Evolutionary conservation across 2,329 filamentous ascomycete genomes (phyloP), one percentile per base, ranked within the genome.

Genomic region (Curvularia hawaiiensis): DNA sequence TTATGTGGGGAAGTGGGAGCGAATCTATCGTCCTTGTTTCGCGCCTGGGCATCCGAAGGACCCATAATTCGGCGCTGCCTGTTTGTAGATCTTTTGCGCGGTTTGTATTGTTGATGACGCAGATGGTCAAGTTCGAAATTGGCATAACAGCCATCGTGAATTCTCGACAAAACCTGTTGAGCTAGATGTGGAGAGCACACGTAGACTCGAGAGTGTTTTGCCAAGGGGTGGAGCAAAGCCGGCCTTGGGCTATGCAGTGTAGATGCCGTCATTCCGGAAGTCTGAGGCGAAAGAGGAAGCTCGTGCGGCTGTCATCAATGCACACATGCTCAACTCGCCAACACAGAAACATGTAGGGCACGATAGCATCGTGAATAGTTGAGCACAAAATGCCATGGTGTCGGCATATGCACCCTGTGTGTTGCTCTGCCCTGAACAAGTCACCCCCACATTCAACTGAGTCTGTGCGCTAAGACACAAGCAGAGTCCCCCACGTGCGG

Each of bases 401-500:
- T 28, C 40, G 22, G 47, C 24, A 18, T 9, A 46, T 52, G 50
- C 50, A 45, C 11, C 22, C 30, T 20, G 31, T 52, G 50, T 38
- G n/a, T 46, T 22, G n/a, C 41, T 52, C 33, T 52, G 50, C 31
- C 50, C 41, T 30, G 39, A 35, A 51, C 30, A 39, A 33, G 26
- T 18, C 26, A 9, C 22, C 53, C 53, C 53, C 53, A 56, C 50
- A 48, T 53, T 43, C 38, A 44, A 53, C 41, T 44, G 41, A 24
- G 49, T n/a, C 53, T 40, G 41, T 45, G 50, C 53, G 50, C 54
- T 39, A 54, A 14, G 50, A 39, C 28, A 44, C 30, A 30, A 47
- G 35, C 44, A 43, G 38, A 49, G 24, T 57, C 48, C 54, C 50
- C 50, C 50, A 57, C 50, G 31, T 28, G 50, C 50, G 54, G 49